Base-by-base conservation (phyloP, 139 green algal species). In the Desmodesmus armatus region DNA sequence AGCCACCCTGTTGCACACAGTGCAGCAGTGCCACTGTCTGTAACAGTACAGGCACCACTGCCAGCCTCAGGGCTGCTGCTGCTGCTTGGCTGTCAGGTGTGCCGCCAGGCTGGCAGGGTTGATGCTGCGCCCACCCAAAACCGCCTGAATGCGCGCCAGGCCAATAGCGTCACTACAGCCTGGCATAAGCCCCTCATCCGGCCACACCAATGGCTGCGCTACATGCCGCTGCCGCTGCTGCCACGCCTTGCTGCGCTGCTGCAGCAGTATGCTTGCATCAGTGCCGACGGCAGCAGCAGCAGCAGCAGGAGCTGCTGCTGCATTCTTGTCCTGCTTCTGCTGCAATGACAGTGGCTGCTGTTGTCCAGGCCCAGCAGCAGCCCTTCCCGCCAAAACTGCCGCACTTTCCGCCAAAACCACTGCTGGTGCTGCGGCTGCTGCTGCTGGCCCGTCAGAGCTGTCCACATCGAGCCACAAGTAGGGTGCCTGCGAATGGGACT, bases 391-490 rank as follows among this genome's bases (percentile, higher is more conserved):
- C n/a, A n/a, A n/a, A n/a, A n/a, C n/a, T n/a, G n/a, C n/a, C n/a
- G n/a, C n/a, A n/a, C n/a, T n/a, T n/a, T n/a, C n/a, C n/a, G n/a
- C n/a, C n/a, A n/a, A n/a, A 39, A n/a, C 25, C n/a, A n/a, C 1
- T 69, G 60, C 60, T 69, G 60, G n/a, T 80, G 47, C 17, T 21
- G 47, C 19, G 39, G 70, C 41, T 27, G 44, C 71, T 41, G 71
- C 27, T 63, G 71, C 29, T 81, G 25, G 13, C 7, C 5, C 33
- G 27, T 71, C 55, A 17, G 55, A 43, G 39, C 76, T 71, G 25
- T 82, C 81, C 17, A 90, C 87, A 29, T 84, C 51, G 29, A 90
- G 84, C 82, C 82, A 90, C 31, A 88, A 90, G 25, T 84, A 60
- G 0, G 82, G 37, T 29, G 80, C 76, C 5, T 33, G 72, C n/a